Conservation (phyloP, 768 basidiomycete genomes). For the Collybiopsis luxurians region DNA sequence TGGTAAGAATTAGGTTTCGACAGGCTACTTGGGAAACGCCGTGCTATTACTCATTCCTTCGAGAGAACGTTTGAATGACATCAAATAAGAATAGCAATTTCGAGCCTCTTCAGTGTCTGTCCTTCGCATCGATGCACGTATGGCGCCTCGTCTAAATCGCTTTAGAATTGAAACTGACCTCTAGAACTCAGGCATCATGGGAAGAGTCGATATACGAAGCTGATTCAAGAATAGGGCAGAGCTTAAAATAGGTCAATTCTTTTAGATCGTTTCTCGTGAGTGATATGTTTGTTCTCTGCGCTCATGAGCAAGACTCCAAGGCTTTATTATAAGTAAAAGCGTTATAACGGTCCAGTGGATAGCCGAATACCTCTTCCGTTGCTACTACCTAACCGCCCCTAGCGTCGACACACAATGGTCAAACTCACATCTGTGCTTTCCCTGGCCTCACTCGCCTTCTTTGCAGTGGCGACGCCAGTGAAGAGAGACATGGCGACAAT, state of each 20-base stretch:
- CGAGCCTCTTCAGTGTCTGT: too few species aligned
- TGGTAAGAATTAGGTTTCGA: too few species aligned
- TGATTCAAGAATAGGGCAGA: background rate
- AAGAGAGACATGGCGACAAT: conserved; percentile 5
- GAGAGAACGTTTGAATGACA: too few species aligned
- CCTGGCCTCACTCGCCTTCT: background rate
- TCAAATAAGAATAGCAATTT: too few species aligned
- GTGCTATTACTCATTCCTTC: too few species aligned
- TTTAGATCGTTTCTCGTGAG: background rate
- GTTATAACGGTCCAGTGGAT: background rate
- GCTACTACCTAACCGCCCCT: background rate
- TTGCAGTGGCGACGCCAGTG: background rate
- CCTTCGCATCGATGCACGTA: too few species aligned
- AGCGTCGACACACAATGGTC: conserved; percentile 2
- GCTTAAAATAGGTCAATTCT: background rate
- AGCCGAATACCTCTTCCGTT: background rate
- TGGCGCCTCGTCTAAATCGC: too few species aligned
- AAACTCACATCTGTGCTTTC: background rate
- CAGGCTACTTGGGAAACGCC: too few species aligned
- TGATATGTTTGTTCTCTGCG: background rate
- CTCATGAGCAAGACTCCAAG: too few species aligned
- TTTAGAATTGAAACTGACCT: too few species aligned
- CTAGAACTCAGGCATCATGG: background rate
- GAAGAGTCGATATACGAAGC: background rate
- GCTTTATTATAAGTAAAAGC: background rate